Conservation (phyloP, 129 eudicot genomes). For the Flaveria sonorensis region DNA sequence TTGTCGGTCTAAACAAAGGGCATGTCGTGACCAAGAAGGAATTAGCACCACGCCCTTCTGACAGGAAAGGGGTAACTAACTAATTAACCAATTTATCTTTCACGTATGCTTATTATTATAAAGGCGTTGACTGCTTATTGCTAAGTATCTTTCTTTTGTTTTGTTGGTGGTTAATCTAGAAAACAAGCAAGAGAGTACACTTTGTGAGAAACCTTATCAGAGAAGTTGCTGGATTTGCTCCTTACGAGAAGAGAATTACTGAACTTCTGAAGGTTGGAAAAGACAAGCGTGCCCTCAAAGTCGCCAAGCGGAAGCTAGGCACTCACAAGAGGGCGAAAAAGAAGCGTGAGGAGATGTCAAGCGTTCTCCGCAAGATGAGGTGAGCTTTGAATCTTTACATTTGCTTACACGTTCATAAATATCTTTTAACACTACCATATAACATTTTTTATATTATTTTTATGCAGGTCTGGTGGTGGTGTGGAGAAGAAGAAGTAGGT, state of each 20-base stretch:
- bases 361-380: conserved; percentile 26
- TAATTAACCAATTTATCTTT: neutral
- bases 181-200: conserved; percentile 25
- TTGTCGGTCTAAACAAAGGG: conserved; percentile 26
- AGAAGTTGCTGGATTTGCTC: conserved; percentile 32
- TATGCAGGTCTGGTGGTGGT: conserved; percentile 24
- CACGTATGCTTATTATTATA: neutral
- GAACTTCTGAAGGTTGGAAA: conserved; percentile 27
- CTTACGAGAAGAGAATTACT: conserved; percentile 28
- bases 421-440: neutral
- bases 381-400: neutral
- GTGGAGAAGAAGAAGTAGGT: conserved; percentile 21
- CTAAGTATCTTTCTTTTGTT: neutral
- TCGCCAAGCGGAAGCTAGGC: conserved; percentile 22
- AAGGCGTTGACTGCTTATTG: neutral
- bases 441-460: neutral
- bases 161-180: conserved; percentile 14
- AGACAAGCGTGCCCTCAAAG: conserved; percentile 31
- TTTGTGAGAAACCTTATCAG: conserved; percentile 27
- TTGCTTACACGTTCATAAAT: neutral
- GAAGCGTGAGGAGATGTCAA: conserved; percentile 30
- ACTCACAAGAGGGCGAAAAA: conserved; percentile 29
- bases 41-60: conserved; percentile 29
- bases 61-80: conserved; percentile 22
- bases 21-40: conserved; percentile 28